Evolutionary conservation across 163 green algal genomes (phyloP), one percentile per base, ranked within the genome.

Genomic region (Chlorella variabilis): DNA sequence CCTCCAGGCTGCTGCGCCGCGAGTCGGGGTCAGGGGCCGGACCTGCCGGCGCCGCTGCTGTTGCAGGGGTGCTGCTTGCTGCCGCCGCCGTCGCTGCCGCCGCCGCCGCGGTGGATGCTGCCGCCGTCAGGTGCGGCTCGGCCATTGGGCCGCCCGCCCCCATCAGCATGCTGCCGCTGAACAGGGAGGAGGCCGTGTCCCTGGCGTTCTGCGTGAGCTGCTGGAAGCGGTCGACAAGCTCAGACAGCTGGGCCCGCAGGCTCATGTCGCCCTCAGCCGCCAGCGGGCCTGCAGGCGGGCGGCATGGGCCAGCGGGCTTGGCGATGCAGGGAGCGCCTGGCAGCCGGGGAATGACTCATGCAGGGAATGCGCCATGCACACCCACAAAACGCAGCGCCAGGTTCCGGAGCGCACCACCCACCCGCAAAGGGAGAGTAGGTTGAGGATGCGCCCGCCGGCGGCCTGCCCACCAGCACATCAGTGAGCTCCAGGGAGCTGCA

Each of bases 381-480:
- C 45, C 45, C 45, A 15, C 54, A 63, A 15, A 9, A 63, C 18
- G 18, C 11, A 54, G n/a, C 58, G 8, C 27, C 33, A 45, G 61
- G 61, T 33, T 9, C 31, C 3, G 65, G 6, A 42, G 17, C 9
- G 27, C 42, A 48, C 27, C 15, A 13, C 48, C 69, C 33, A 6
- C 73, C 81, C 9, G 70, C 41, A n/a, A 42, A 58, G 21, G 85
- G 81, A 6, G 76, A 13, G 51, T 85, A 91, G 48, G 81, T 84
- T 67, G 29, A 20, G 8, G 70, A 87, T 20, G 80, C 83, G 18
- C 76, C 80, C 8, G 74, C 51, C 7, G 77, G 80, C 8, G 83
- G 79, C 18, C 42, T 78, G 0, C 86, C 85, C 5, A 90, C 69
- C 39, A 91, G 81, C 17, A 90, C 81, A 48, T 94, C 91, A 0